These are phyloP conservation scores for Anthostomella pinea DNA, from an alignment of 2,329 filamentous ascomycete species.

Conservation along the genomic window DNA sequence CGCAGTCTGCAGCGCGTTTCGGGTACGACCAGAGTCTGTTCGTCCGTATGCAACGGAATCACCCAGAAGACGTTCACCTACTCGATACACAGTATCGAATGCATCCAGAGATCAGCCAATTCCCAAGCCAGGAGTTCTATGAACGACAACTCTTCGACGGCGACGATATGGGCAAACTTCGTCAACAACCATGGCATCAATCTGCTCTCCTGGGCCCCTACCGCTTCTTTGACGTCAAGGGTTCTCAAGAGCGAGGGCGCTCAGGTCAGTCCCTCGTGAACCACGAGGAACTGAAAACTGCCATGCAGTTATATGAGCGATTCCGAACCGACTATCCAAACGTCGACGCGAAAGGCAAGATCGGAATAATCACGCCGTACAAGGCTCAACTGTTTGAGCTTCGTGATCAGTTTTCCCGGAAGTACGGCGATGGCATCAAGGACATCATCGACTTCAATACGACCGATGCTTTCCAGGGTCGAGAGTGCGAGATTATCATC, in stretches of 20 bases:
- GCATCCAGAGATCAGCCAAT: constrained; percentile 93
- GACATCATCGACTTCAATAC: constrained; percentile 95
- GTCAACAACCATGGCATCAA: constrained; percentile 80
- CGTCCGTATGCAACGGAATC: constrained; percentile 94
- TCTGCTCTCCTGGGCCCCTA: constrained; percentile 83
- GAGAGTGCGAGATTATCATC: constrained; percentile 96
- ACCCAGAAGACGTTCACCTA: constrained; percentile 83
- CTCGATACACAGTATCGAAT: constrained; percentile 99
- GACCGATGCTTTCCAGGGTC: constrained; percentile 94
- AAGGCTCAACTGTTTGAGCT: constrained; percentile 87
- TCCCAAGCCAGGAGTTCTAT: constrained; percentile 91
- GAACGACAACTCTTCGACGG: constrained; percentile 85
- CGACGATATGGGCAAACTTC: constrained; percentile 72
- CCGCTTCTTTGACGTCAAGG: constrained; percentile 94
- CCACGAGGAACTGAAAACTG: constrained; percentile 78
- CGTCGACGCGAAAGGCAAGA: constrained; percentile 73
- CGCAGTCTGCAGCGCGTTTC: constrained; percentile 85
- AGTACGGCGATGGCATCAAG: constrained; percentile 72
- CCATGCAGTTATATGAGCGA: constrained; percentile 79
- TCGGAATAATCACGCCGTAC: constrained; percentile 97
- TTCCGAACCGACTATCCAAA: constrained; percentile 69
- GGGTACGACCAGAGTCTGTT: constrained; percentile 98
- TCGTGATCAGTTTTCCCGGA: constrained; percentile 67
- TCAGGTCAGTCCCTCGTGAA: no score
- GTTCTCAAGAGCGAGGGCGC: constrained; percentile 57